Evolutionary conservation across 208 protist species (phyloP).

Genomic region (Herpetomonas muscarum): DNA sequence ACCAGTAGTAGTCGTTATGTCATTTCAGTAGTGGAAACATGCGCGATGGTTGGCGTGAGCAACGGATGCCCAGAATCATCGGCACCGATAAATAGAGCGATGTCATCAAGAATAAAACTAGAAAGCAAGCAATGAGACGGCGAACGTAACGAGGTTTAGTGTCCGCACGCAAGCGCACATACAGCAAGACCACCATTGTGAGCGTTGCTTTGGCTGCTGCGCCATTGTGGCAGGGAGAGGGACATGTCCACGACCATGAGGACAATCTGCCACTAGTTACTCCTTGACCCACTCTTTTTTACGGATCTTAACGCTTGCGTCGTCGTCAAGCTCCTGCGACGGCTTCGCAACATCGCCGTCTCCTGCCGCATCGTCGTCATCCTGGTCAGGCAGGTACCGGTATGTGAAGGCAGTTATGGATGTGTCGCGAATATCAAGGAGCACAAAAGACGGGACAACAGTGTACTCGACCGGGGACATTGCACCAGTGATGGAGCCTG

Average conservation of each 20-base stretch:
- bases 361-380: slow-evolving; percentile 5
- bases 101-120: too few relatives aligned
- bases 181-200: too few relatives aligned
- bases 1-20: too few relatives aligned
- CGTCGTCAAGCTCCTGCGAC: slow-evolving; percentile 4
- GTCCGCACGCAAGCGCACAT: too few relatives aligned
- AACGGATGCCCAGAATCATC: too few relatives aligned
- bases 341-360: slow-evolving; percentile 13
- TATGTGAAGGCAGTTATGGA: slow-evolving; percentile 73
- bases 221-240: not conserved
- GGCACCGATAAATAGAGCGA: too few relatives aligned
- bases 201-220: too few relatives aligned
- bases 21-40: too few relatives aligned
- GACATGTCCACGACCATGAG: too few relatives aligned
- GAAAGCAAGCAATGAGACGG: too few relatives aligned
- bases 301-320: slow-evolving; percentile 45
- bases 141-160: too few relatives aligned
- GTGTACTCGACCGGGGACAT: slow-evolving; percentile 67
- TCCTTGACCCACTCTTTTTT: slow-evolving; percentile 71
- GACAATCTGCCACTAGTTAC: slow-evolving; percentile 1
- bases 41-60: too few relatives aligned
- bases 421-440: slow-evolving; percentile 95
- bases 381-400: slow-evolving; percentile 28
- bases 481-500: slow-evolving; percentile 98
- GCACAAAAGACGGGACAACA: slow-evolving; percentile 92